Evolutionary conservation across 768 basidiomycete genomes (phyloP).

Genomic region (Rhodotorula graminis): DNA sequence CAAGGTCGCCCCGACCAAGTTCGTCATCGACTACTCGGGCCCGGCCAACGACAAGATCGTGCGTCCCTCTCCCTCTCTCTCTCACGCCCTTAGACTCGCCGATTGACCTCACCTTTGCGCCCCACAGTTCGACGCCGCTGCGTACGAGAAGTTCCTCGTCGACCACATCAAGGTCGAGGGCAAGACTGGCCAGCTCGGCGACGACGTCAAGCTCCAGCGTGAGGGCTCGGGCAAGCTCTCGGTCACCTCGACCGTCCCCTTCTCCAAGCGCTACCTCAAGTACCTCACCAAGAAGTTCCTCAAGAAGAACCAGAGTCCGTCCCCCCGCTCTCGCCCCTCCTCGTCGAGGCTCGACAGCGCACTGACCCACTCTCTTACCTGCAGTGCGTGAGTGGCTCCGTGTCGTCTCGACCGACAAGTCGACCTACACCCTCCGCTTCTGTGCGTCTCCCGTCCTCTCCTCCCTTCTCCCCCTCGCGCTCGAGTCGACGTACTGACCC

Average conservation of each 20-base stretch:
- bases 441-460: background rate
- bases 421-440: constrained; percentile 81
- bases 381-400: constrained; percentile 90
- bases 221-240: constrained; percentile 81
- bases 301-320: constrained; percentile 60
- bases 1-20: constrained; percentile 61
- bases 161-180: constrained; percentile 91
- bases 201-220: constrained; percentile 76
- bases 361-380: background rate
- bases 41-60: constrained; percentile 58
- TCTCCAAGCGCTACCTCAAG: constrained; percentile 94
- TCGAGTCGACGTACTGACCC: background rate
- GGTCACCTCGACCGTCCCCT: constrained; percentile 75
- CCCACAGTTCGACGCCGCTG: constrained; percentile 41
- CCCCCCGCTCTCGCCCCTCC: background rate
- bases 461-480: background rate
- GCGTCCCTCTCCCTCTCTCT: background rate
- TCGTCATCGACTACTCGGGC: constrained; percentile 77
- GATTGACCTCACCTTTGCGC: too few species aligned
- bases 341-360: background rate
- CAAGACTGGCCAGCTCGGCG: constrained; percentile 85
- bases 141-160: constrained; percentile 58
- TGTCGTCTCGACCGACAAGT: constrained; percentile 89
- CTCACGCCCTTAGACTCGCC: background rate
- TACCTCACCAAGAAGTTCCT: constrained; percentile 89